These are phyloP conservation scores for Stephania cephalantha DNA, from an alignment of 164 flowering plant genomes.

Conservation along the genomic window DNA sequence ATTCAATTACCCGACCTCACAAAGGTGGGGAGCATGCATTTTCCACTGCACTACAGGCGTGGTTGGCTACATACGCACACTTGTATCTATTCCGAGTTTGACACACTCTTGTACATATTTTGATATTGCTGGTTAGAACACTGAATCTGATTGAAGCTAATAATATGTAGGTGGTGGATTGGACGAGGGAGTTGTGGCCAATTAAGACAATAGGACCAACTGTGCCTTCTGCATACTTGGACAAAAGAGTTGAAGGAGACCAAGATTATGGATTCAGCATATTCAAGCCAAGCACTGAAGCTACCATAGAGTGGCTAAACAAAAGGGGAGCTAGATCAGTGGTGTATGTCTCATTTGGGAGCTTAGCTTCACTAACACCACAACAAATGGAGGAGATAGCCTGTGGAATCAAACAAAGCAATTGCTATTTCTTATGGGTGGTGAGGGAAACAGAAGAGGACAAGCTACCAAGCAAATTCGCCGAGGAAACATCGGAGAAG, in stretches of 20 bases:
- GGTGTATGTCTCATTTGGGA: constrained; percentile 26
- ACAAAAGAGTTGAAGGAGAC: constrained; percentile 23
- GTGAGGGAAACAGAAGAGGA: constrained; percentile 14
- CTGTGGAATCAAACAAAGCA: constrained; percentile 8
- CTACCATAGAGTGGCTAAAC: constrained; percentile 22
- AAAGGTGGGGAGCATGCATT: too few species aligned
- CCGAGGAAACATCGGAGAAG: constrained; percentile 10
- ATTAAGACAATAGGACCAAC: constrained; percentile 30
- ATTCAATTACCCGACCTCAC: too few species aligned
- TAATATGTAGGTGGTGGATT: constrained; percentile 16
- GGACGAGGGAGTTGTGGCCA: constrained; percentile 15
- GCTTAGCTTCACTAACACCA: constrained; percentile 6
- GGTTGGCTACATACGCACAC: too few species aligned
- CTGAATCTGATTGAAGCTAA: not conserved
- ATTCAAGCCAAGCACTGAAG: constrained; percentile 5
- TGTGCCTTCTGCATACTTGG: constrained; percentile 26
- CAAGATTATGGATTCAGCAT: constrained; percentile 18
- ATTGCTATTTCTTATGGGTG: constrained; percentile 21
- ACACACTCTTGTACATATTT: too few species aligned
- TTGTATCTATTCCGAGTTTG: not conserved
- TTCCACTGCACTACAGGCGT: too few species aligned
- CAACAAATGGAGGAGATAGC: constrained; percentile 23
- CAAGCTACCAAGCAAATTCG: constrained; percentile 16
- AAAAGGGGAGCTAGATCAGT: constrained; percentile 16
- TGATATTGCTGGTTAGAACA: too few species aligned